Evolutionary conservation across 495 filamentous ascomycete genomes (phyloP).

Genomic region (Jackrogersella minutella): DNA sequence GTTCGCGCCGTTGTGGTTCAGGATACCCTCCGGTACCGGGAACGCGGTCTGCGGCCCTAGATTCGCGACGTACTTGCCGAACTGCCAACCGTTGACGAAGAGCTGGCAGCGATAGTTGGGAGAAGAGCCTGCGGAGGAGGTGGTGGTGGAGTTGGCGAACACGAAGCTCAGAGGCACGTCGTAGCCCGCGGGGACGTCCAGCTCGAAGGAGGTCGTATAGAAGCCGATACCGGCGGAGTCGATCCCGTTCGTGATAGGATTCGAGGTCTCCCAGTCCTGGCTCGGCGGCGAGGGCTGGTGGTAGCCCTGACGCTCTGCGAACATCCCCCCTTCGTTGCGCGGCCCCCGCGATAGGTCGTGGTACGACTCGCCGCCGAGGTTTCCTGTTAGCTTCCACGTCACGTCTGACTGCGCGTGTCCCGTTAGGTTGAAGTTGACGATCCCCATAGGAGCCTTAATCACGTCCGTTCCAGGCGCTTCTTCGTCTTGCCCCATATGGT

Average conservation of each 20-base stretch:
- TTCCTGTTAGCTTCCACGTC: constrained; percentile 79
- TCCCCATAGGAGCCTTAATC: constrained; percentile 77
- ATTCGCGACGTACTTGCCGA: constrained; percentile 70
- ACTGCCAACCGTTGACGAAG: constrained; percentile 80
- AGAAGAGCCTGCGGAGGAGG: not conserved
- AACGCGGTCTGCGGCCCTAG: constrained; percentile 75
- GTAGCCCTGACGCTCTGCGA: constrained; percentile 72
- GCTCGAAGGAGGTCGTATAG: constrained; percentile 65
- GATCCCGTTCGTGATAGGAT: constrained; percentile 61
- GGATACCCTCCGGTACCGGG: constrained; percentile 71
- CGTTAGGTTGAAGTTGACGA: constrained; percentile 64
- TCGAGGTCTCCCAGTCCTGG: constrained; percentile 51
- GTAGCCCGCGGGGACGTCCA: constrained; percentile 61
- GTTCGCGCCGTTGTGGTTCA: constrained; percentile 70
- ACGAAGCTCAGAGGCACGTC: constrained; percentile 70
- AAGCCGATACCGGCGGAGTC: constrained; percentile 65
- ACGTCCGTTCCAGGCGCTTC: constrained; percentile 65
- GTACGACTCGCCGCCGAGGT: constrained; percentile 77
- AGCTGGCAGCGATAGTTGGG: constrained; percentile 63
- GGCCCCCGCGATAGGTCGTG: constrained; percentile 70
- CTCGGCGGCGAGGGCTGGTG: constrained; percentile 68
- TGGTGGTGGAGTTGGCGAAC: constrained; percentile 56
- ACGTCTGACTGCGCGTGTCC: constrained; percentile 51
- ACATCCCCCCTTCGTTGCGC: constrained; percentile 78
- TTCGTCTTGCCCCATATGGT: constrained; percentile 75